phyloP scores from a whole-genome alignment of 805 yeast species.

The Candida hungchunana region DNA sequence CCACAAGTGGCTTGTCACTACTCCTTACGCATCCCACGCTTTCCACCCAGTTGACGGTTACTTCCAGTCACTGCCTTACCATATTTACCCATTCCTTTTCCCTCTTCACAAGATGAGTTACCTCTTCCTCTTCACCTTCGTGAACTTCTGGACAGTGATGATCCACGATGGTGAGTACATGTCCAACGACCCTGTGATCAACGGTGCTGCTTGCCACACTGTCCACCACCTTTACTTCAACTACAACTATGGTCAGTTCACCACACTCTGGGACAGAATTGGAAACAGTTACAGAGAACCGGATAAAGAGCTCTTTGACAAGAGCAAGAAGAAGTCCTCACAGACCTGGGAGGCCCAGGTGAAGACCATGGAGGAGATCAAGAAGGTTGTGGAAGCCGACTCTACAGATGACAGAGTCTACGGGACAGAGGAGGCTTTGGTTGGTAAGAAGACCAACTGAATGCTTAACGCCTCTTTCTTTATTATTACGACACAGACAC shows the following conservation, averaged over 20 bases:
- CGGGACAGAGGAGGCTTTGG: constrained; percentile 41
- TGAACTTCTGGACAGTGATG: constrained; percentile 97
- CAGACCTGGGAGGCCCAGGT: constrained; percentile 69
- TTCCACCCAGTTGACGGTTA: constrained; percentile 98
- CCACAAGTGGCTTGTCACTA: constrained; percentile 98
- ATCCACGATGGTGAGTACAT: constrained; percentile 97
- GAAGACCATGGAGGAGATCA: constrained; percentile 71
- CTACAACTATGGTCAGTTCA: constrained; percentile 97
- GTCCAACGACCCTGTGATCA: constrained; percentile 88
- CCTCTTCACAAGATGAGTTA: constrained; percentile 89
- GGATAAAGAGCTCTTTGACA: constrained; percentile 78
- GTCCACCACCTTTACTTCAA: constrained; percentile 95
- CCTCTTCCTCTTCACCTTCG: constrained; percentile 78
- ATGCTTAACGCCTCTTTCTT: background rate
- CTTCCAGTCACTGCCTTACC: constrained; percentile 90
- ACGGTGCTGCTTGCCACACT: constrained; percentile 98
- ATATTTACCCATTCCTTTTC: constrained; percentile 84
- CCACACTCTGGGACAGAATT: constrained; percentile 96
- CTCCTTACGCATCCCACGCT: constrained; percentile 97
- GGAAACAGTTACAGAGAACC: constrained; percentile 94
- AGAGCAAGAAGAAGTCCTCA: constrained; percentile 49
- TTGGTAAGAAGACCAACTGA: background rate
- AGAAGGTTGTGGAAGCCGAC: constrained; percentile 75
- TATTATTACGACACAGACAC: background rate
- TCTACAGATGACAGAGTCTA: constrained; percentile 72